Base-by-base conservation (phyloP, 2,329 filamentous ascomycete genomes). In the Stachybotrys elegans region DNA sequence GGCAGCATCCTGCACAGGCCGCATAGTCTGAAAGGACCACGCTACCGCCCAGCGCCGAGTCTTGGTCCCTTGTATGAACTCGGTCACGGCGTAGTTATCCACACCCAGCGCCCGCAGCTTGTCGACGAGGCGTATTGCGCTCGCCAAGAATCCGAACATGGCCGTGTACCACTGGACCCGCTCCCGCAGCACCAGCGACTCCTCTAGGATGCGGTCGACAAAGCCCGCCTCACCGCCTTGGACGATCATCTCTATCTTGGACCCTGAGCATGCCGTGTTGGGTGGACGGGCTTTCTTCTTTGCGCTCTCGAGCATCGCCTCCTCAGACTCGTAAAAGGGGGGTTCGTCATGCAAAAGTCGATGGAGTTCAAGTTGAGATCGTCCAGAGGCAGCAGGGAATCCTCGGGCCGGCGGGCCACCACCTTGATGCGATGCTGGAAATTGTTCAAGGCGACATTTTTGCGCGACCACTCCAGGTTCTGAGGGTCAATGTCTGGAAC, bases 301-400 rank as follows among this genome's bases (percentile, higher is more conserved):
- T 0, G 87, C 84, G 2, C 84, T 84, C 4, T 70, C 66, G 4
- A 75, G 52, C 64, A 96, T 78, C 41, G 94, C 89, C 5, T 74
- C 65, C 4, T 76, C 68, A 0, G 87, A 90, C n/a, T 73, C 65
- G 69, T 96, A 97, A 67, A 98, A 98, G 0, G 93, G 0, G 93
- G 93, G 53, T 98, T 98, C 51, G 86, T 92, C 82, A 97, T 94
- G 46, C 80, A 82, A 60, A 97, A 96, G 59, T 92, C 84, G 35
- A 95, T 71, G 4, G 49, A 57, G 7, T 67, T 59, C 5, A 78
- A 59, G 19, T 61, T 64, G 1, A 83, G 57, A 1, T 72, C 71
- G 31, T 81, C 69, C 0, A 89, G 58, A 0, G 86, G 83, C 6
- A 97, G 73, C 2, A 96, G 67, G 0, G 68, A 54, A 27, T 76